Percentiles rank a stretch among this genome's conserved stretches.
These are phyloP conservation scores for Zymoseptoria crescenta DNA, from an alignment of 2,329 filamentous ascomycete species.

Conservation along the genomic window DNA sequence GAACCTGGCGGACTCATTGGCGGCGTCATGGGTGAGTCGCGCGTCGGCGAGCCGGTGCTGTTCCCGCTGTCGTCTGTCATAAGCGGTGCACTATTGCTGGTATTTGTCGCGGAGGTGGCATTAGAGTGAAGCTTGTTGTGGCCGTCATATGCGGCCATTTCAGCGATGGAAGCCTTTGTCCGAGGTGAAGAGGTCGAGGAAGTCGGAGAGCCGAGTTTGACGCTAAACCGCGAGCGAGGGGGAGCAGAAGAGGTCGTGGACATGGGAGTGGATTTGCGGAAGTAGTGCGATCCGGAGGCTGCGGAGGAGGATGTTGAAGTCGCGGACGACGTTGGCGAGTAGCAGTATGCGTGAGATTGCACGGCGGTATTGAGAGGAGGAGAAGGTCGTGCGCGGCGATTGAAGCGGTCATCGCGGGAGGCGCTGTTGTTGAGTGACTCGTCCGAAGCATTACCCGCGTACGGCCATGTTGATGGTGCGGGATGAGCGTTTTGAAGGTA, in stretches of 20 bases:
- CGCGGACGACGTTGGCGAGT: slow-evolving; percentile 9
- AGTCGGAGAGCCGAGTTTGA: slow-evolving; percentile 25
- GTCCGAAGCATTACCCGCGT: slow-evolving; percentile 32
- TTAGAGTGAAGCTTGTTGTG: slow-evolving; percentile 7
- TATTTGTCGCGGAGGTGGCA: slow-evolving; percentile 17
- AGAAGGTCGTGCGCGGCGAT: slow-evolving; percentile 23
- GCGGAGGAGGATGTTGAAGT: slow-evolving; percentile 12
- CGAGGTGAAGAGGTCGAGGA: slow-evolving; percentile 21
- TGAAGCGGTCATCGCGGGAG: slow-evolving; percentile 33
- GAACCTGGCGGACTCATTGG: slow-evolving; percentile 60
- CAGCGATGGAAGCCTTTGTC: not conserved
- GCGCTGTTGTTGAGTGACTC: slow-evolving; percentile 26
- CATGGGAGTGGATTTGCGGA: slow-evolving; percentile 17
- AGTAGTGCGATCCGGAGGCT: slow-evolving; percentile 3
- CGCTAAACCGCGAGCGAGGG: slow-evolving; percentile 26
- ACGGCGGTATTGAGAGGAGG: slow-evolving; percentile 26
- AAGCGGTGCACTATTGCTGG: slow-evolving; percentile 30
- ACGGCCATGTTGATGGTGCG: slow-evolving; percentile 32
- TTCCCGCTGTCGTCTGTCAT: slow-evolving; percentile 57
- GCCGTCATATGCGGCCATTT: not conserved
- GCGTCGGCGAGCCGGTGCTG: slow-evolving; percentile 45
- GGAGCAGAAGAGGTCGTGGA: slow-evolving; percentile 20
- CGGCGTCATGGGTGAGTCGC: slow-evolving; percentile 59
- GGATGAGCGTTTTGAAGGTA: slow-evolving; percentile 43
- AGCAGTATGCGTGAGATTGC: slow-evolving; percentile 23